These are phyloP conservation scores for Discostella stelligeroides DNA, from an alignment of 108 stramenopile genomes.

Conservation along the genomic window DNA sequence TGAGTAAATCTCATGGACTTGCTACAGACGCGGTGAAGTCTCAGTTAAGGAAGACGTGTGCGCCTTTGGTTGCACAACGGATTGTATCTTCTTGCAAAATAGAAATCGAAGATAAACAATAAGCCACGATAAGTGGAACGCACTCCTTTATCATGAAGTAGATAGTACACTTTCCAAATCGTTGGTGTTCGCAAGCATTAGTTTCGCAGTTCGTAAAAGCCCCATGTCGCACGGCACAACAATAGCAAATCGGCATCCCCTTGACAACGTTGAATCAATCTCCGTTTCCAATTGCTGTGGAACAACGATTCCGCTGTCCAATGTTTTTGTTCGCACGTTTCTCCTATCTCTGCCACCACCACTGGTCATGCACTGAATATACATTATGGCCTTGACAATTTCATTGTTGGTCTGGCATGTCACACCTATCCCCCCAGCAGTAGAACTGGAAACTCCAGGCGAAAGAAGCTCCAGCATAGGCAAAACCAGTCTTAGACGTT, in stretches of 20 bases:
- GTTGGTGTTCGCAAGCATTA: constrained; percentile 10
- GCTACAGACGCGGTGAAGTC: constrained; percentile 19
- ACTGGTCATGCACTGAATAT: constrained; percentile 26
- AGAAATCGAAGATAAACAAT: neutral
- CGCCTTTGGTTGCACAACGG: constrained; percentile 24
- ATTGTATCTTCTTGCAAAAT: constrained; percentile 12
- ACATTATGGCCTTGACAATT: constrained; percentile 31
- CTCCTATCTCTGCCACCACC: constrained; percentile 6
- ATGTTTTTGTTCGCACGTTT: constrained; percentile 11
- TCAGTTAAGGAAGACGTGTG: constrained; percentile 33
- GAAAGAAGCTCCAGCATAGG: constrained; percentile 16
- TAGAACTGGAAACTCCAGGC: neutral
- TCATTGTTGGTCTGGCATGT: constrained; percentile 31
- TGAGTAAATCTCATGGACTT: too few species aligned
- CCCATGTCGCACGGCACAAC: constrained; percentile 30
- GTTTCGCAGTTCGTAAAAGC: constrained; percentile 19
- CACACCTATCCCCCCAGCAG: constrained; percentile 22
- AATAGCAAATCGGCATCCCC: constrained; percentile 4
- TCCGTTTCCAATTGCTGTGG: neutral
- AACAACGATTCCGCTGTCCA: constrained; percentile 21
- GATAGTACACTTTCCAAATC: too few species aligned
- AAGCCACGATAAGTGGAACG: neutral
- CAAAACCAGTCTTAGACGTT: constrained; percentile 18
- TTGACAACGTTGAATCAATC: neutral
- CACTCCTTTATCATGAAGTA: neutral